Base-by-base conservation (phyloP, 495 filamentous ascomycete genomes). In the Xylaria acuta region DNA sequence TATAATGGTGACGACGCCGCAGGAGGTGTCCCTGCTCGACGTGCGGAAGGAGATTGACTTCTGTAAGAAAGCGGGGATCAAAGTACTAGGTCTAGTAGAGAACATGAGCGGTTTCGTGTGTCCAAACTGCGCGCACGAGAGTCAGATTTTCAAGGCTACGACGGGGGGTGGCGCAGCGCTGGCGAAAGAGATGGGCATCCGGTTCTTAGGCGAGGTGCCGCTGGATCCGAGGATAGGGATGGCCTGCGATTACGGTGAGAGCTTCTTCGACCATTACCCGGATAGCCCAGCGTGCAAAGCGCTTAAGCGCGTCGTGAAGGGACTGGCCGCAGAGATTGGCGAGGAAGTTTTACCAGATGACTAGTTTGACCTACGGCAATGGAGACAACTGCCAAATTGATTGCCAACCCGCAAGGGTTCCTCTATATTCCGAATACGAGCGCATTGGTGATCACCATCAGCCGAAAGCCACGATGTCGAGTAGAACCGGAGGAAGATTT, bases 61-160 rank as follows among this genome's bases (percentile, higher is more conserved):
- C 76, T 98, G 97, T 80, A 86, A 89, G 65, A 99, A 99, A 82
- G 97, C 97, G 5, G 94, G 93, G 1, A 98, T 99, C 67, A 86
- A 84, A 45, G 87, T 99, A 3, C 76, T 99, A 27, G 97, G 96
- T 0, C 82, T 99, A 18, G 97, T 98, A 49, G 96, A 99, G 85
- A 99, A 99, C 79, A 99, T 99, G 96, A 92, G 90, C 63, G 93
- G 94, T 12, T 99, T 97, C 80, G 94, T 98, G 49, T 99, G 96
- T 79, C 93, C 93, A 5, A 93, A 91, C 49, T 99, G 96, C 80
- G 91, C 86, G 45, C 89, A 93, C 71, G 86, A 90, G 79, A 92
- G 87, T 64, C 88, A 97, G 78, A 97, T 99, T 43, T 99, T 98
- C 82, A 88, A 89, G 70, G 93, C 95, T 6, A 97, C 93, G 25